A percentile compares a stretch with the other conserved stretches of the same genome.
Evolutionary conservation across 2,329 filamentous ascomycete genomes (phyloP).

Genomic region (Nemania sp.): DNA sequence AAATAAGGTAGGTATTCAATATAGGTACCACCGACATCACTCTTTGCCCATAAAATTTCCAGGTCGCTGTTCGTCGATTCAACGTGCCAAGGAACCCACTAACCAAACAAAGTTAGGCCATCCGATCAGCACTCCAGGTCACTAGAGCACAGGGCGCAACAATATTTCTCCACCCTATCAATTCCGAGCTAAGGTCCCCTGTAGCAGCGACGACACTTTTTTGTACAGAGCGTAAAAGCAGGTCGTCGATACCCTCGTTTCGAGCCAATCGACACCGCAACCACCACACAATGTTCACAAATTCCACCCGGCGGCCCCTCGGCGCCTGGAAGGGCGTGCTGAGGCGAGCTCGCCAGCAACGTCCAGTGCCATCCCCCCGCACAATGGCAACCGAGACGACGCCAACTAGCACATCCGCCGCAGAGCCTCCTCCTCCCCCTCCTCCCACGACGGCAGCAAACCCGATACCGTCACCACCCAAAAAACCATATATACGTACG

Average conservation of each 20-base stretch:
- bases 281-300: conserved; percentile 66
- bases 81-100: not conserved
- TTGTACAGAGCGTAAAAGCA: conserved; percentile 15
- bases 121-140: not conserved
- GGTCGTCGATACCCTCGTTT: conserved; percentile 2
- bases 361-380: conserved; percentile 54
- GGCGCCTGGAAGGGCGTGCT: conserved; percentile 76
- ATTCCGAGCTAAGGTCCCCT: conserved; percentile 8
- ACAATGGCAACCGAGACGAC: conserved; percentile 60
- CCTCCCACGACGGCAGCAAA: conserved; percentile 11
- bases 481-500: conserved; percentile 42
- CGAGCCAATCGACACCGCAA: conserved; percentile 17
- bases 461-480: conserved; percentile 39
- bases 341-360: conserved; percentile 67
- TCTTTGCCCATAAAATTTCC: conserved; percentile 6
- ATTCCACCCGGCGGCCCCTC: conserved; percentile 73
- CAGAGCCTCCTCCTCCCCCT: conserved; percentile 25
- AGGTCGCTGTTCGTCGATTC: not conserved
- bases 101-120: not conserved
- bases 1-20: too few relatives aligned
- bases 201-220: conserved; percentile 34
- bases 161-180: conserved; percentile 43
- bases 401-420: conserved; percentile 32
- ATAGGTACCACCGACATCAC: too few relatives aligned
- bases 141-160: conserved; percentile 34